A percentile compares a stretch with the other conserved stretches of the same genome.
Conservation (phyloP, 2,329 filamentous ascomycete genomes). For the Colletotrichum sp. region DNA sequence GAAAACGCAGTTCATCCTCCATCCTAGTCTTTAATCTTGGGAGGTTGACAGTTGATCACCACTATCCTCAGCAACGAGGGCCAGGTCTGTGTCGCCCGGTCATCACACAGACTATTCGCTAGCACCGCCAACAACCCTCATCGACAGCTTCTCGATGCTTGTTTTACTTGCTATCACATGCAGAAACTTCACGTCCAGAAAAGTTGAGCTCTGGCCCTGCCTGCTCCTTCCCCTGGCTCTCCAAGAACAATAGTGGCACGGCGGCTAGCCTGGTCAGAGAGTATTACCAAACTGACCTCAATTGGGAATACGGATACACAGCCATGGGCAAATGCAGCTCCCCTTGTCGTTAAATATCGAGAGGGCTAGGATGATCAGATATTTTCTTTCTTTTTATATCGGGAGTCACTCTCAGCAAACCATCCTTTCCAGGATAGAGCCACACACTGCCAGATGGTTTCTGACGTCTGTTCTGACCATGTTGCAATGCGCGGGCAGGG, state of each 20-base stretch:
- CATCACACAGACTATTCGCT: neutral
- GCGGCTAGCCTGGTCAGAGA: neutral
- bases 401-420: neutral
- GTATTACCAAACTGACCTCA: neutral
- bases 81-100: neutral
- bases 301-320: neutral
- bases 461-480: neutral
- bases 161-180: neutral
- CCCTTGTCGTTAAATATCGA: neutral
- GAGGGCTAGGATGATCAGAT: neutral
- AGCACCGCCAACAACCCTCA: neutral
- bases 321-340: neutral
- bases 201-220: neutral
- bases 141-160: neutral
- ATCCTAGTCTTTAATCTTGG: neutral
- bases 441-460: neutral
- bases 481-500: constrained; percentile 13
- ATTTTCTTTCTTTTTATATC: neutral
- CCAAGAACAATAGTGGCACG: neutral
- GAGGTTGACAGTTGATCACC: neutral
- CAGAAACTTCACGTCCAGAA: neutral
- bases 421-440: neutral
- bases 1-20: neutral
- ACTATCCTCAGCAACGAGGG: neutral
- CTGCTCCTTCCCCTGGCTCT: neutral